A percentile compares a stretch with the other conserved stretches of the same genome.
phyloP scores from a whole-genome alignment of 345 rosid genomes.

The Microcos paniculata region DNA sequence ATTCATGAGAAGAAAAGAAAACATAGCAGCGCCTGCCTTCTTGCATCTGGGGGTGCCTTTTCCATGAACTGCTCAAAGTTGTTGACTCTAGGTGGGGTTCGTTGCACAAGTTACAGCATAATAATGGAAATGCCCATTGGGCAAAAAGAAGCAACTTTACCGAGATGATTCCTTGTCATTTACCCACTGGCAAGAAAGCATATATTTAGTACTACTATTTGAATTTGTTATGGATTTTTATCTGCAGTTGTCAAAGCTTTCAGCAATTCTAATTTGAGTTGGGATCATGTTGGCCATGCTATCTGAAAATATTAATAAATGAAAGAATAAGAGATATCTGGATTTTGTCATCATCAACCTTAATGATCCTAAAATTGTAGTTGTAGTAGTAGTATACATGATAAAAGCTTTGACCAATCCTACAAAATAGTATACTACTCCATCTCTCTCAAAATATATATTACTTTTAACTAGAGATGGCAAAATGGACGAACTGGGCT shows the following conservation, averaged over 20 bases:
- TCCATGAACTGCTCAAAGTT: not conserved
- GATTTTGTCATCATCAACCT: not conserved
- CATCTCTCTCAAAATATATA: too few relatives aligned
- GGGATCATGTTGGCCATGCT: too few relatives aligned
- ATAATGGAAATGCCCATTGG: not conserved
- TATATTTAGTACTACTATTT: too few relatives aligned
- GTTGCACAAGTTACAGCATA: not conserved
- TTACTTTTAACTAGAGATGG: too few relatives aligned
- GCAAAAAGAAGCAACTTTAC: not conserved
- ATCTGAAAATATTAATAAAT: not conserved
- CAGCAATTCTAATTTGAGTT: not conserved
- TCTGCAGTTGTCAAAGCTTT: not conserved
- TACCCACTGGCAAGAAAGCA: not conserved
- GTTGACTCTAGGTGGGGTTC: not conserved
- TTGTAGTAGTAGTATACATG: not conserved
- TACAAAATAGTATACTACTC: too few relatives aligned
- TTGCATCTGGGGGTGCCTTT: not conserved
- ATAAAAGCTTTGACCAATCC: constrained; percentile 4
- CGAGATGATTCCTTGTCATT: not conserved
- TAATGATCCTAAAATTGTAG: constrained; percentile 8
- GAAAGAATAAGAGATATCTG: not conserved
- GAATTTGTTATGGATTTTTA: not conserved
- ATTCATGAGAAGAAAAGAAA: not conserved
- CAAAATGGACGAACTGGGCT: too few relatives aligned
- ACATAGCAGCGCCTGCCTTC: too few relatives aligned